These are phyloP conservation scores for Cadophora luteo-olivacea DNA, from an alignment of 2,329 filamentous ascomycete genomes.

Conservation along the genomic window DNA sequence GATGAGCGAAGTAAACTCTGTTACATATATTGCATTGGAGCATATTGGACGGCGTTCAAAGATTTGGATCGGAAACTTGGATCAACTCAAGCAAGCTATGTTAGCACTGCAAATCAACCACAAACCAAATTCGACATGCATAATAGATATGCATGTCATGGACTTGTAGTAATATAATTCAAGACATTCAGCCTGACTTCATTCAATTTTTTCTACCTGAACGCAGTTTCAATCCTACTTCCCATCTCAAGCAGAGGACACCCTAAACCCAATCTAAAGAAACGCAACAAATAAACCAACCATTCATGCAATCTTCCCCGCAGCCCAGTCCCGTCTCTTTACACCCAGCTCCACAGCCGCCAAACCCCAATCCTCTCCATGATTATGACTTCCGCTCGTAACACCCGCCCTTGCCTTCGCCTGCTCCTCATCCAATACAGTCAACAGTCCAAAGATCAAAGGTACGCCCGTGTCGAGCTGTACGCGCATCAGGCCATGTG, in stretches of 20 bases:
- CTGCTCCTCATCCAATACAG: slow-evolving; percentile 87
- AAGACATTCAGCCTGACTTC: slow-evolving; percentile 18
- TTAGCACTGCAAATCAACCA: not conserved
- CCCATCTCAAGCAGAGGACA: not conserved
- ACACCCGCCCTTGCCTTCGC: slow-evolving; percentile 85
- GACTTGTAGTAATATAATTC: slow-evolving; percentile 36
- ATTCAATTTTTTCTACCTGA: slow-evolving; percentile 5
- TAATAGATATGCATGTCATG: slow-evolving; percentile 16
- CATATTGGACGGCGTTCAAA: slow-evolving; percentile 36
- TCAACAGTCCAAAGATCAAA: slow-evolving; percentile 91
- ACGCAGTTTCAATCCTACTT: not conserved
- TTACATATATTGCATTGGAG: slow-evolving; percentile 27
- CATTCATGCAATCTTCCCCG: slow-evolving; percentile 40
- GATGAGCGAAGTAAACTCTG: slow-evolving; percentile 20
- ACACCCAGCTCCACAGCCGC: slow-evolving; percentile 93
- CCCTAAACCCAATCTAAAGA: slow-evolving; percentile 9
- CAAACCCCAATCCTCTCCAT: slow-evolving; percentile 94
- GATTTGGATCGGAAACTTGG: slow-evolving; percentile 35
- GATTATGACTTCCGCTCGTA: slow-evolving; percentile 84
- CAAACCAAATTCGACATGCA: not conserved
- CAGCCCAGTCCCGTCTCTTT: slow-evolving; percentile 84
- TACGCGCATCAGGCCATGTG: slow-evolving; percentile 91
- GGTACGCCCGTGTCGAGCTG: slow-evolving; percentile 89
- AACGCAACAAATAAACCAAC: not conserved
- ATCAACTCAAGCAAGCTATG: slow-evolving; percentile 16